Evolutionary conservation across 768 basidiomycete genomes (phyloP).

Genomic region (Auricularia auricula-judae): DNA sequence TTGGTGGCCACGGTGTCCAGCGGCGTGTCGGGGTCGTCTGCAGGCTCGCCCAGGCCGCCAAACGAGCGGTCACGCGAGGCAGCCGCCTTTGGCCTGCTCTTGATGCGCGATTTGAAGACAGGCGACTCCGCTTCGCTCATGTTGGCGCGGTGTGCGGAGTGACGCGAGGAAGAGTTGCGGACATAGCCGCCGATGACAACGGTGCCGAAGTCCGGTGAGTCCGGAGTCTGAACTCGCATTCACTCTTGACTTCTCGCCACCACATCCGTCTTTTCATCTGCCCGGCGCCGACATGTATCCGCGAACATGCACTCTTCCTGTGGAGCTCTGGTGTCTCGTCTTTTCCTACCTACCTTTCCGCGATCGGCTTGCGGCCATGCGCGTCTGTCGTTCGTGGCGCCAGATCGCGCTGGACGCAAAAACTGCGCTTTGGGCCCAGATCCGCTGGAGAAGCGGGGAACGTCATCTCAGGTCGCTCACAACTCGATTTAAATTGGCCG

Average conservation of each 20-base stretch:
- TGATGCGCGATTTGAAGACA: neutral
- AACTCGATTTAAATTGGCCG: no score
- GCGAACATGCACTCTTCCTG: neutral
- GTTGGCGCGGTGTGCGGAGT: neutral
- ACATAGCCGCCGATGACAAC: no score
- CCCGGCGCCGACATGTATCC: no score
- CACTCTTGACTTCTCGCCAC: no score
- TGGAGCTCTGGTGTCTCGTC: neutral
- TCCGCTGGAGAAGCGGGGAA: neutral
- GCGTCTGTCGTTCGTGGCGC: neutral
- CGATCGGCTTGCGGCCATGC: neutral
- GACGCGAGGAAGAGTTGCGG: no score
- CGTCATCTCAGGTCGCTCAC: no score
- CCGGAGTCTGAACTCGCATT: no score
- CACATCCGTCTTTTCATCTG: no score
- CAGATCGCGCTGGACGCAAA: neutral
- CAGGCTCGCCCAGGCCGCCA: neutral
- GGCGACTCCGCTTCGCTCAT: neutral
- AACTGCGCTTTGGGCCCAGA: neutral
- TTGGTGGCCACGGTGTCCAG: conserved; percentile 53
- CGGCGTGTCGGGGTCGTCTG: conserved; percentile 30
- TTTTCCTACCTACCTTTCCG: neutral
- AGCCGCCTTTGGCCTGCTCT: neutral
- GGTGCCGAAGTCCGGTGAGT: no score
- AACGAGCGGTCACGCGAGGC: neutral